Percentiles rank a stretch among this genome's conserved stretches.
Evolutionary conservation across 2,329 filamentous ascomycete species (phyloP).

Genomic region (Botrytis porri): DNA sequence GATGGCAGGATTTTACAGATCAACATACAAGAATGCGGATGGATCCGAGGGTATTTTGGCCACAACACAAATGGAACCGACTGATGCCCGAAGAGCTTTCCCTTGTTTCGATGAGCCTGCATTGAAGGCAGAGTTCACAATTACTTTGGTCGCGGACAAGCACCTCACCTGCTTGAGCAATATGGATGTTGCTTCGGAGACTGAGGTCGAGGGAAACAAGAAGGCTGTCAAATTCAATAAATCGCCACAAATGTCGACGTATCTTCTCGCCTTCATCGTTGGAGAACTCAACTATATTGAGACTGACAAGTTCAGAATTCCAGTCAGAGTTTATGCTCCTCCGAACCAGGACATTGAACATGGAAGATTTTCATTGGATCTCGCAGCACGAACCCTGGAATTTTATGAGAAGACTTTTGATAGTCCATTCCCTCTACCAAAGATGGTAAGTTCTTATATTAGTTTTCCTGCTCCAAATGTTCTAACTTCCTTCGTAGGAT

Average conservation of each 20-base stretch:
- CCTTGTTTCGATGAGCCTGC: conserved; percentile 96
- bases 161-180: conserved; percentile 90
- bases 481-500: conserved; percentile 45
- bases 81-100: conserved; percentile 87
- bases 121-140: conserved; percentile 87
- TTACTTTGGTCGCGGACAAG: conserved; percentile 88
- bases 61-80: conserved; percentile 94
- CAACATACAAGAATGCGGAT: conserved; percentile 81
- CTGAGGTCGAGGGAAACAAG: conserved; percentile 63
- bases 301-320: conserved; percentile 85
- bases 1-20: conserved; percentile 97
- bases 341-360: conserved; percentile 87
- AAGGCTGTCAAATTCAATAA: conserved; percentile 91
- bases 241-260: conserved; percentile 93
- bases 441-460: conserved; percentile 55
- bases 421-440: conserved; percentile 80
- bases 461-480: background rate
- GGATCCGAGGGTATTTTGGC: conserved; percentile 80
- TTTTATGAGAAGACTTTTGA: conserved; percentile 97
- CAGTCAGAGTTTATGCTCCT: conserved; percentile 90
- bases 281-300: conserved; percentile 93
- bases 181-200: conserved; percentile 87
- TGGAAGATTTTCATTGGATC: conserved; percentile 83
- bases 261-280: conserved; percentile 89
- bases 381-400: conserved; percentile 82